Conservation (phyloP, 2,329 filamentous ascomycete genomes). For the Cercospora zeae-maydis region DNA sequence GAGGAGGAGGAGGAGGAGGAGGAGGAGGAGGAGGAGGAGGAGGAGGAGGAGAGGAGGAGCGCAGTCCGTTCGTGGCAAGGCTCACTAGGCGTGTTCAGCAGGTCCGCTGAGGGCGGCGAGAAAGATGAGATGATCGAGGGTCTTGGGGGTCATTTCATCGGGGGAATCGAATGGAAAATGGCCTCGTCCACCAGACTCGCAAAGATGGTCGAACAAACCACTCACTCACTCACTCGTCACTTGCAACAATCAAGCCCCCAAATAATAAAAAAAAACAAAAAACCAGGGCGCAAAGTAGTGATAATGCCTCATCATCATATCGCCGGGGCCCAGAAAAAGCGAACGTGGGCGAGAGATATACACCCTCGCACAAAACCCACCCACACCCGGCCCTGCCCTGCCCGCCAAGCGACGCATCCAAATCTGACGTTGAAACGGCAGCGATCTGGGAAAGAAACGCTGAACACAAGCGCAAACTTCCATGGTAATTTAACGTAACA, state of each 20-base stretch:
- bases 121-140: conserved; percentile 36
- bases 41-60: conserved; percentile 3
- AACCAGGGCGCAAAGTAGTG: too few relatives aligned
- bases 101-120: conserved; percentile 33
- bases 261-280: too few relatives aligned
- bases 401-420: too few relatives aligned
- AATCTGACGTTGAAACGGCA: conserved; percentile 2
- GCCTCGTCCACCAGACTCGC: too few relatives aligned
- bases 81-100: conserved; percentile 23
- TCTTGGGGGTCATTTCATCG: conserved; percentile 37
- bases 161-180: neutral
- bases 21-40: conserved; percentile 5
- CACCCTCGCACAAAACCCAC: too few relatives aligned
- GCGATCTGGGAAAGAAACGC: neutral
- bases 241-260: neutral
- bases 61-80: neutral
- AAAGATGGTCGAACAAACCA: too few relatives aligned
- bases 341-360: too few relatives aligned
- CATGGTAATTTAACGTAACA: neutral
- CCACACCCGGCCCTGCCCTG: too few relatives aligned
- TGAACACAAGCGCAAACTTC: conserved; percentile 9
- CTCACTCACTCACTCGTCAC: neutral
- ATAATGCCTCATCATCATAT: too few relatives aligned
- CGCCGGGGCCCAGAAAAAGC: too few relatives aligned
- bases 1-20: neutral